phyloP scores from a whole-genome alignment of 192 early-diverging fungal genomes.

The Umbelopsis sp. region DNA sequence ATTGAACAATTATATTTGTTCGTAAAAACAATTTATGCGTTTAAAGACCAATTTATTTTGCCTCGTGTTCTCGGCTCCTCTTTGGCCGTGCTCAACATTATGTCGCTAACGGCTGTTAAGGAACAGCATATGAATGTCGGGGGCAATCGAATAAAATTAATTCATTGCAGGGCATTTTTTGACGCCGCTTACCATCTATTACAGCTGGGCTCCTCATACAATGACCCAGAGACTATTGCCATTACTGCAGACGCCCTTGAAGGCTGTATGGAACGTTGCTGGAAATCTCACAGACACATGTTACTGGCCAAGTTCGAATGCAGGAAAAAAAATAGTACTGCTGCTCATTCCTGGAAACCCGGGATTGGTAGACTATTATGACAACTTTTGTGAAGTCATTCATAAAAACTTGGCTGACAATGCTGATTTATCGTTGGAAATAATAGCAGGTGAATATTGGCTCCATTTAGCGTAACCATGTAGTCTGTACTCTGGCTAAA shows the following conservation, averaged over 20 bases:
- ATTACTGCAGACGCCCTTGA: conserved; percentile 32
- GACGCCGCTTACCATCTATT: not conserved
- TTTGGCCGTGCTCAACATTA: too few relatives aligned
- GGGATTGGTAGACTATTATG: conserved; percentile 82
- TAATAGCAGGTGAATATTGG: conserved; percentile 55
- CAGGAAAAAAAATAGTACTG: conserved; percentile 44
- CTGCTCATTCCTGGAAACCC: conserved; percentile 77
- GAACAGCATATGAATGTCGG: not conserved
- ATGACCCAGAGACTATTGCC: not conserved
- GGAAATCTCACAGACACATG: conserved; percentile 44
- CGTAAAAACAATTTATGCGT: too few relatives aligned
- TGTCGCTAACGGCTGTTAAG: not conserved
- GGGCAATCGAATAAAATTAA: too few relatives aligned
- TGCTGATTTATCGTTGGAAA: conserved; percentile 47
- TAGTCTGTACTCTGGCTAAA: not conserved
- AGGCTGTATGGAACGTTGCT: conserved; percentile 32
- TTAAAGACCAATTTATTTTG: too few relatives aligned
- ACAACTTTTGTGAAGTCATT: conserved; percentile 64
- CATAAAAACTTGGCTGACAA: conserved; percentile 47
- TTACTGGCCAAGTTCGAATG: conserved; percentile 35
- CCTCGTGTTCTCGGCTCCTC: too few relatives aligned
- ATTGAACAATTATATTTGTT: too few relatives aligned
- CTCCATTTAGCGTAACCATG: not conserved
- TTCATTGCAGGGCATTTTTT: not conserved
- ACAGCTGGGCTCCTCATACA: not conserved